Conservation (phyloP, 352 stramenopile genomes). For the Achlya hypogyna region DNA sequence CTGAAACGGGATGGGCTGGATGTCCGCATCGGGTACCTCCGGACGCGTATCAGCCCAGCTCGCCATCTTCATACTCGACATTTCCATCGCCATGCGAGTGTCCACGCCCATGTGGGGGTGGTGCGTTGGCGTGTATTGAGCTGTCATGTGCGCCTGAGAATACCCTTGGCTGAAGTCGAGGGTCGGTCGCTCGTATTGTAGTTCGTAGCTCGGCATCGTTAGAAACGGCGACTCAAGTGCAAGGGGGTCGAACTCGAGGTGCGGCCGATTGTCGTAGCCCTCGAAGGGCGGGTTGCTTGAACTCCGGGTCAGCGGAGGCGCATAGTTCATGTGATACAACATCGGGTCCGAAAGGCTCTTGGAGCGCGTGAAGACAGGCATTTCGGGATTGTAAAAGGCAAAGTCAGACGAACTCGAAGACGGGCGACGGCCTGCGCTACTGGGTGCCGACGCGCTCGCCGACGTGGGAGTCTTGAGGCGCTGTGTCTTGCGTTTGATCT, state of each 20-base stretch:
- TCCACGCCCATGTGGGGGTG: not conserved
- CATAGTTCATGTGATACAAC: not conserved
- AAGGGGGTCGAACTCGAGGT: not conserved
- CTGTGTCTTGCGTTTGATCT: slow-evolving; percentile 53
- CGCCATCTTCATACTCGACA: not conserved
- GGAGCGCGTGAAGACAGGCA: not conserved
- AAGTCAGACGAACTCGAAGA: not conserved
- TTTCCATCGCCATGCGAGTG: slow-evolving; percentile 1
- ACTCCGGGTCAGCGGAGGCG: not conserved
- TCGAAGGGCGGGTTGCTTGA: not conserved
- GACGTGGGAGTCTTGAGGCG: not conserved
- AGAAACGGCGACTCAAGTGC: not conserved
- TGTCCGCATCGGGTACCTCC: not conserved
- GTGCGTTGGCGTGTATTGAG: not conserved
- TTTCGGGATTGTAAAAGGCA: not conserved
- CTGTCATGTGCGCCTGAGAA: no score
- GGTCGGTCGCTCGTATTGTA: not conserved
- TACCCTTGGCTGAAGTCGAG: not conserved
- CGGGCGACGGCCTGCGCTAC: not conserved
- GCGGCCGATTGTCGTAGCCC: not conserved
- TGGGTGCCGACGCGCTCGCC: not conserved
- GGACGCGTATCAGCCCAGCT: not conserved
- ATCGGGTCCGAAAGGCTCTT: slow-evolving; percentile 2
- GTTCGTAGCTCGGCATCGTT: not conserved
- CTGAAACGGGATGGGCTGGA: not conserved